Base-by-base conservation (phyloP, 2,329 filamentous ascomycete species). In the Sporothrix pseudoabietina region DNA sequence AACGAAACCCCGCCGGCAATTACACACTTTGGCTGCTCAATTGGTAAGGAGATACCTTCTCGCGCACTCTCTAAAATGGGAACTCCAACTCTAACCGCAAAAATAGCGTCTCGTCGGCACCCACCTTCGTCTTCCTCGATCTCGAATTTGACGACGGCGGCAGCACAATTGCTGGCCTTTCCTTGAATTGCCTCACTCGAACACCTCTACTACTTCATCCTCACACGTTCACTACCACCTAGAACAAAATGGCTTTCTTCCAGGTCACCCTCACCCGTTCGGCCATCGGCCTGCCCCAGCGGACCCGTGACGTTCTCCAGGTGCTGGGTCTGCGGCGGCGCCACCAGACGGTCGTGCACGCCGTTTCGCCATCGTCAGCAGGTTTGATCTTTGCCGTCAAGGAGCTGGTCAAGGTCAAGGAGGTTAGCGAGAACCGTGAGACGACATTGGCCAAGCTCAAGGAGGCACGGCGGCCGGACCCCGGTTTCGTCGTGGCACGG, bases 331-430 rank as follows among this genome's bases (percentile, higher is more conserved):
- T 98, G 76, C 92, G 91, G 78, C 93, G 92, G 81, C 92, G 94
- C 79, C 90, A 91, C 87, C 90, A 90, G 79, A 95, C 92, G 71
- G 94, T 97, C 79, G 97, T 97, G 86, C 92, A 97, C 82, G 92
- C 93, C 52, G 94, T 97, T 75, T 88, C 88, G 75, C 89, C 90
- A 57, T 90, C 94, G 77, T 90, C 93, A 75, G 94, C 94, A 10
- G 94, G 94, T 80, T 94, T 97, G 85, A 93, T 98, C 79, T 91
- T 98, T 86, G 91, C 92, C 82, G 94, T 98, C 78, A 98, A 98
- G 85, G 94, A 98, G 84, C 85, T 98, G 76, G 93, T 98, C 63
- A 86, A 89, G 71, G 94, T 97, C 49, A 85, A 90, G 77, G 94
- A 97, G 83, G 93, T 97, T 61, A 89, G 91, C 39, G 81, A 83